Evolutionary conservation across 768 basidiomycete genomes (phyloP).

Genomic region (Leucosporidium creatinivorum): DNA sequence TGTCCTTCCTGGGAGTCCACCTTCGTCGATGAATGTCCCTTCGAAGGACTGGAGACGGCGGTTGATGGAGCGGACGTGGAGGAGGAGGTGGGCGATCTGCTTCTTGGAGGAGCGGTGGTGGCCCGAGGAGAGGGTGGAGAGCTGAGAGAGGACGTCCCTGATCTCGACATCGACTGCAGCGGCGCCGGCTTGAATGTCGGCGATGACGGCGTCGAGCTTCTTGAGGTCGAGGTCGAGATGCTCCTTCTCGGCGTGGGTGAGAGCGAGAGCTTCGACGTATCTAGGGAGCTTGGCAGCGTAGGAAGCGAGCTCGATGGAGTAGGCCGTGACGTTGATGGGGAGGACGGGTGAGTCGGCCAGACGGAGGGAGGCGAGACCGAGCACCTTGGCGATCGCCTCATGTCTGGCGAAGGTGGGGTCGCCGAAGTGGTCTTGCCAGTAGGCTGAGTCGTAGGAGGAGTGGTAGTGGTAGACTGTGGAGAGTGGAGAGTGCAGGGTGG

Average conservation of each 20-base stretch:
- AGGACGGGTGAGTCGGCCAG: constrained; percentile 31
- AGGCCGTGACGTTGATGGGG: constrained; percentile 37
- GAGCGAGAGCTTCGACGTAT: not conserved
- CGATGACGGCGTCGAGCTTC: constrained; percentile 16
- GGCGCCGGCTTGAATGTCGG: constrained; percentile 15
- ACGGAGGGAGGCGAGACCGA: constrained; percentile 29
- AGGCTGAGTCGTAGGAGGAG: constrained; percentile 60
- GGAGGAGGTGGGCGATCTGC: constrained; percentile 48
- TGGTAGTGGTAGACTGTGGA: constrained; percentile 16
- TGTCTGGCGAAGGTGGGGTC: constrained; percentile 71
- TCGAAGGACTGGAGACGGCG: constrained; percentile 17
- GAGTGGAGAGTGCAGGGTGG: not conserved
- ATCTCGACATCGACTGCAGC: constrained; percentile 9
- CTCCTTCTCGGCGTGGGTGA: not conserved
- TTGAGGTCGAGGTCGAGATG: constrained; percentile 18
- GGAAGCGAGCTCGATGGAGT: not conserved
- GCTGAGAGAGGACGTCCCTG: not conserved
- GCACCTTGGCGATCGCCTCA: constrained; percentile 32
- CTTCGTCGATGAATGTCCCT: constrained; percentile 60
- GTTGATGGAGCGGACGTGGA: constrained; percentile 6
- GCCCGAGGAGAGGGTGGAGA: not conserved
- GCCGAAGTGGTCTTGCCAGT: constrained; percentile 66
- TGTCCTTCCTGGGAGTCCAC: constrained; percentile 65
- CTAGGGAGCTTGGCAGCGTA: not conserved
- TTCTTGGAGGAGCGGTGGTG: constrained; percentile 36